Percentiles rank a stretch among this genome's conserved stretches.
Conservation (phyloP, 2,329 filamentous ascomycete genomes). For the Pyricularia sp. region DNA sequence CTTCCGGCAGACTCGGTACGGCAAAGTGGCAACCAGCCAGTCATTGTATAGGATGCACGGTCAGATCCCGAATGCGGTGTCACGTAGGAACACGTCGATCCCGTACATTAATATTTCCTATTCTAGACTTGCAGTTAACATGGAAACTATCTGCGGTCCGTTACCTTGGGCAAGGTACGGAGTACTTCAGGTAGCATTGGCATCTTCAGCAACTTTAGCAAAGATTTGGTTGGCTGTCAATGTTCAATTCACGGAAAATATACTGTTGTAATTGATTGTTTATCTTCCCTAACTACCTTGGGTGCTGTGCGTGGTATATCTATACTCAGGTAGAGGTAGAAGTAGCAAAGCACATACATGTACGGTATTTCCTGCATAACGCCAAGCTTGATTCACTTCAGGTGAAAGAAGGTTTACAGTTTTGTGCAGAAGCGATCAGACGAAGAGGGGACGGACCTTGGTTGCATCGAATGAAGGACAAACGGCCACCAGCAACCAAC, state of each 20-base stretch:
- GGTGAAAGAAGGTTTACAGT: background rate
- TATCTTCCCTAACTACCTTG: no score
- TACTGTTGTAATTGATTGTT: no score
- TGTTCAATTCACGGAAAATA: background rate
- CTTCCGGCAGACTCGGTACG: background rate
- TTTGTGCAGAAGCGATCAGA: background rate
- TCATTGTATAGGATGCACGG: background rate
- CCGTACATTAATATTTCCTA: background rate
- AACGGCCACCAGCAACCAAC: background rate
- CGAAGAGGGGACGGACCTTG: background rate
- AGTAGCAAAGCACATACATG: background rate
- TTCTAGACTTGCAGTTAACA: background rate
- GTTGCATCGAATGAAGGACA: background rate
- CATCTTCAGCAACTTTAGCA: background rate
- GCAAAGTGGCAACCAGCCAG: background rate
- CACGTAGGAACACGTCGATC: background rate
- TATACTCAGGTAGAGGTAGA: no score
- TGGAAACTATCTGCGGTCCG: background rate
- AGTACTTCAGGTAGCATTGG: background rate
- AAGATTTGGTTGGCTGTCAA: background rate
- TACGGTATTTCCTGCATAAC: background rate
- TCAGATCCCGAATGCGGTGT: background rate
- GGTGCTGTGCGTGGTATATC: no score
- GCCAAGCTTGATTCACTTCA: background rate
- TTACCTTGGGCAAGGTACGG: background rate